These are phyloP conservation scores for Sugiyamaella marilandica DNA, from an alignment of 805 yeast species.

Conservation along the genomic window DNA sequence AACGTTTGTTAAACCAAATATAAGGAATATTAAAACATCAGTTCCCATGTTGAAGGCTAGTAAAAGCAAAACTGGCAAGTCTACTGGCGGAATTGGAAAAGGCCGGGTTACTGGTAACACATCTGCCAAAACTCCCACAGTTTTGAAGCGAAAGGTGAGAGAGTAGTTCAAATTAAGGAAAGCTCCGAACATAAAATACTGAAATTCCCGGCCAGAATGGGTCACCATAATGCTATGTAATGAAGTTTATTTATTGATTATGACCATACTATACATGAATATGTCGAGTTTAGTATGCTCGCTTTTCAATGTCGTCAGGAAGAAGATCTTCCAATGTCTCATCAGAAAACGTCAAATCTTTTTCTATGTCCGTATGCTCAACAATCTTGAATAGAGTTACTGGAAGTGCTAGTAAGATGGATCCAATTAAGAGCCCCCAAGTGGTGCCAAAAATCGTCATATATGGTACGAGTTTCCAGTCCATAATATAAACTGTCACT, in stretches of 20 bases:
- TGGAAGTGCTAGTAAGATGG: slow-evolving; percentile 13
- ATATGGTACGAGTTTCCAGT: slow-evolving; percentile 26
- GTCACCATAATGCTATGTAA: too few relatives aligned
- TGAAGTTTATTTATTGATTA: too few relatives aligned
- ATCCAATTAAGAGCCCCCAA: slow-evolving; percentile 13
- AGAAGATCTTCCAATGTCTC: slow-evolving; percentile 9
- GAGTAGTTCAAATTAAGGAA: too few relatives aligned
- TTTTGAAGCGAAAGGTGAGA: too few relatives aligned
- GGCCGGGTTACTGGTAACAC: too few relatives aligned
- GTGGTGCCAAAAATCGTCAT: slow-evolving; percentile 11
- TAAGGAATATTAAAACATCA: background rate
- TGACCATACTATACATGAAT: too few relatives aligned
- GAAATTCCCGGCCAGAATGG: too few relatives aligned
- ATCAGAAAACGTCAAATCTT: slow-evolving; percentile 10
- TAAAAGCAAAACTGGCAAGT: background rate
- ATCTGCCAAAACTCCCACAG: too few relatives aligned
- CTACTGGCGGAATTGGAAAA: too few relatives aligned
- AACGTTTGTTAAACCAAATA: background rate
- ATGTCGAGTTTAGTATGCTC: background rate
- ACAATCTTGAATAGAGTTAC: slow-evolving; percentile 7
- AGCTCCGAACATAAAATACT: too few relatives aligned
- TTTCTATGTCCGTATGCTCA: slow-evolving; percentile 11
- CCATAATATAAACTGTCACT: slow-evolving; percentile 55
- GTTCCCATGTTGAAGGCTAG: background rate
- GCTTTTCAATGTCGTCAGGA: slow-evolving; percentile 5